Base-by-base conservation (phyloP, 352 stramenopile species). In the Thalassiosira pacifica region DNA sequence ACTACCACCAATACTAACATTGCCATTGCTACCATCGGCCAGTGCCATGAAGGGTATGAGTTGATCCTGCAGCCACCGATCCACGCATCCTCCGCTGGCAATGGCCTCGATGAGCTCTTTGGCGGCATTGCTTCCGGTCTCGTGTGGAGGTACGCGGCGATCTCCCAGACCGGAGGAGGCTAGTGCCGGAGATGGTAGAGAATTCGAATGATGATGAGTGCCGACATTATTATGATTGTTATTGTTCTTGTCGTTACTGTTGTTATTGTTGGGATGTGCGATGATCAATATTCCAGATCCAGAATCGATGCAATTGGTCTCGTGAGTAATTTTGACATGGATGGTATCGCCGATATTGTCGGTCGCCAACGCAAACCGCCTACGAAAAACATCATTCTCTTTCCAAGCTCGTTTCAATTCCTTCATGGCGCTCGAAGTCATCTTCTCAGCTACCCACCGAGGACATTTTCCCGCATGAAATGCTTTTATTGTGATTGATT, bases 31-130 rank as follows among this genome's bases (percentile, higher is more conserved):
- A 16, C 55, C 57, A 42, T 88, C 42, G 0, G 89, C 91, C n/a
- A 94, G 69, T 40, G 91, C 91, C 91, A 94, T 94, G 73, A 86
- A 94, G 10, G 93, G 34, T 40, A 94, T 93, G 8, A 94, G 66
- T 63, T 94, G 91, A 82, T 94, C 91, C 82, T 93, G 89, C 37
- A 92, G 45, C 79, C 87, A 90, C 60, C 88, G 73, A 80, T 94
- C 90, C 11, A 93, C 87, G 59, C 88, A 93, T 48, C 85, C 88
- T 32, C 88, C 88, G 71, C 76, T 81, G 16, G 68, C 27, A 24
- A 92, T 84, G 26, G 80, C 79, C 18, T 60, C 29, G 66, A 89
- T 67, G 0, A 94, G 48, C 79, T 93, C 83, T 32, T 82, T 11
- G 24, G 89, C 84, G 27, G 89, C 89, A 76, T 81, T 31, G 3